Conservation (phyloP, 2,329 filamentous ascomycete genomes). For the Epichloe brachyelytri region DNA sequence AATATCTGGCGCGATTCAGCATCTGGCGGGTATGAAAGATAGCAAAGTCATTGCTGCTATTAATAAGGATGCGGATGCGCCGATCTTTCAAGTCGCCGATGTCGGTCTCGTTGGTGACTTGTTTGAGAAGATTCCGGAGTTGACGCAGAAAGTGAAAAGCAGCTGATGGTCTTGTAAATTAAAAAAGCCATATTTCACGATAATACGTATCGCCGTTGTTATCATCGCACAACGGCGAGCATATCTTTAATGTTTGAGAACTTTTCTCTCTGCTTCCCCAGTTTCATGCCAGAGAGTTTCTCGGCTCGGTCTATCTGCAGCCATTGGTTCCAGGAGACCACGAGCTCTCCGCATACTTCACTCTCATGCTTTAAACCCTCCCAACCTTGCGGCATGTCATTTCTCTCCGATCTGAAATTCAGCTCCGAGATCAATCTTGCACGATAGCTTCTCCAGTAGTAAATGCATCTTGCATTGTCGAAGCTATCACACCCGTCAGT, state of each 20-base stretch:
- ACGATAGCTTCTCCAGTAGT: constrained; percentile 72
- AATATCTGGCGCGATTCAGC: constrained; percentile 95
- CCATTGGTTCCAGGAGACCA: constrained; percentile 80
- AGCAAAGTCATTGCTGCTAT: constrained; percentile 99
- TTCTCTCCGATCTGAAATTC: constrained; percentile 19
- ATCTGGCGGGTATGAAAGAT: constrained; percentile 98
- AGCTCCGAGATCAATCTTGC: constrained; percentile 48
- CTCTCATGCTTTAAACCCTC: constrained; percentile 55
- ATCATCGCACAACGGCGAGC: constrained; percentile 36
- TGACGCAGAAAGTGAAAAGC: constrained; percentile 85
- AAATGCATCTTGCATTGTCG: constrained; percentile 92
- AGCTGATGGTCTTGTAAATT: constrained; percentile 12
- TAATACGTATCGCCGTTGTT: neutral
- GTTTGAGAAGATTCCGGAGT: constrained; percentile 88
- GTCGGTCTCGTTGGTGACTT: constrained; percentile 91
- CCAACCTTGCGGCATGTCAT: constrained; percentile 46
- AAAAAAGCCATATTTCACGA: neutral
- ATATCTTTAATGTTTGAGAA: constrained; percentile 46
- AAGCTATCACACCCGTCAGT: constrained; percentile 89
- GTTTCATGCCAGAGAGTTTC: constrained; percentile 46
- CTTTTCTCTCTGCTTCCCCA: constrained; percentile 70
- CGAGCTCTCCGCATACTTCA: constrained; percentile 37
- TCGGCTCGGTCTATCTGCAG: constrained; percentile 68
- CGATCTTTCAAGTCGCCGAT: constrained; percentile 96
- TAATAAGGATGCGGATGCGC: constrained; percentile 94